Conservation (phyloP, 352 stramenopile species). For the Peronosclerospora sorghi region DNA sequence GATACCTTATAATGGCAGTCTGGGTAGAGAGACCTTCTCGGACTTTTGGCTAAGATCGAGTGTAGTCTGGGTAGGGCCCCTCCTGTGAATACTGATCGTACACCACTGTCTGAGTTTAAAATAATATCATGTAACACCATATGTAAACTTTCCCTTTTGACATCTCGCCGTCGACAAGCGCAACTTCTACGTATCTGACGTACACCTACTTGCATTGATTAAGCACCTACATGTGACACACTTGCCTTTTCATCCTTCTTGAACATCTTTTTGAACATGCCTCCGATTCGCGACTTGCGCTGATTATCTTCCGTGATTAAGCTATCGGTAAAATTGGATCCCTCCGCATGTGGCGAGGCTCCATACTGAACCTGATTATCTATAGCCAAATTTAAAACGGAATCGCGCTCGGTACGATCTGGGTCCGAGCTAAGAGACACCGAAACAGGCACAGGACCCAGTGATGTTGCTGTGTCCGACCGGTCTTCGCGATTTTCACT, state of each 20-base stretch:
- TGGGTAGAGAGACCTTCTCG: too few relatives aligned
- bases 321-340: constrained; percentile 27
- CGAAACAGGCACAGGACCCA: constrained; percentile 47
- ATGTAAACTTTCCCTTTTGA: too few relatives aligned
- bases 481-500: constrained; percentile 29
- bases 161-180: too few relatives aligned
- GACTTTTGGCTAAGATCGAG: too few relatives aligned
- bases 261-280: constrained; percentile 88
- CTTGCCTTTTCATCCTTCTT: constrained; percentile 61
- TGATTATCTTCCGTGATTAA: constrained; percentile 51
- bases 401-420: constrained; percentile 22
- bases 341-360: constrained; percentile 15
- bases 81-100: too few relatives aligned
- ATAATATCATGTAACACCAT: too few relatives aligned
- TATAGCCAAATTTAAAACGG: constrained; percentile 38
- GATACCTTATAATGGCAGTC: too few relatives aligned
- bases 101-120: too few relatives aligned
- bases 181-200: too few relatives aligned
- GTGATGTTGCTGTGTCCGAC: constrained; percentile 54
- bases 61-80: too few relatives aligned
- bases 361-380: constrained; percentile 30
- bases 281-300: constrained; percentile 69
- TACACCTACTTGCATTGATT: too few relatives aligned
- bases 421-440: constrained; percentile 25
- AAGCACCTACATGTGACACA: constrained; percentile 1